Conservation (phyloP, 2,329 filamentous ascomycete species). For the Hypoxylon sp. region DNA sequence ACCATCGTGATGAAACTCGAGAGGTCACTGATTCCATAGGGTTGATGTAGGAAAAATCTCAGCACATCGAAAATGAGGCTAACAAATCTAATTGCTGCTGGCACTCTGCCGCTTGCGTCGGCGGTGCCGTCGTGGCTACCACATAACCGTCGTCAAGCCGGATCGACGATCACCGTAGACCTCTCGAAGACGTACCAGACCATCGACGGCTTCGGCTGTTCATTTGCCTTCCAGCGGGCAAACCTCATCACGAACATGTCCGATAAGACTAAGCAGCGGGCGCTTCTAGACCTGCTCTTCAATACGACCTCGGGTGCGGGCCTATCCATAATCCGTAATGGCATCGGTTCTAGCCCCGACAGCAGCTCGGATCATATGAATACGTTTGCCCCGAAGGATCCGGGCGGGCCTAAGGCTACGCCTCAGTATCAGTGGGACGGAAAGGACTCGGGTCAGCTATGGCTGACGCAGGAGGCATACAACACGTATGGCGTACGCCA, state of each 20-base stretch:
- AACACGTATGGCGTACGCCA: slow-evolving; percentile 54
- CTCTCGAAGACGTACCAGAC: slow-evolving; percentile 60
- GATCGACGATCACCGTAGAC: slow-evolving; percentile 58
- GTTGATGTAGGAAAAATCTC: neutral
- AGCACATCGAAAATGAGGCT: slow-evolving; percentile 42
- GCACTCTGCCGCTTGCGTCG: slow-evolving; percentile 43
- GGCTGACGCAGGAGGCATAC: slow-evolving; percentile 61
- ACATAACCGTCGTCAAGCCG: slow-evolving; percentile 43
- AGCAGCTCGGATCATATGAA: slow-evolving; percentile 57
- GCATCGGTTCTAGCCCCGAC: slow-evolving; percentile 61
- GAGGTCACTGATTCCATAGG: neutral
- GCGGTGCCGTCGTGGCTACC: slow-evolving; percentile 47
- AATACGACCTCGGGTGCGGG: slow-evolving; percentile 62
- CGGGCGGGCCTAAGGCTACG: slow-evolving; percentile 54
- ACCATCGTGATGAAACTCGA: slow-evolving; percentile 3
- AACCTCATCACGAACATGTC: slow-evolving; percentile 60
- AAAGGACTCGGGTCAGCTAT: slow-evolving; percentile 63
- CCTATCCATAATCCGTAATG: slow-evolving; percentile 62
- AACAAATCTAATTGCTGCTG: slow-evolving; percentile 36
- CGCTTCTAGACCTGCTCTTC: slow-evolving; percentile 61
- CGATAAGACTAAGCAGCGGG: slow-evolving; percentile 57
- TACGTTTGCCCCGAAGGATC: slow-evolving; percentile 58
- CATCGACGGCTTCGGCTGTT: slow-evolving; percentile 64
- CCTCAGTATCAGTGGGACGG: slow-evolving; percentile 60
- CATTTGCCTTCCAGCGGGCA: slow-evolving; percentile 62